Evolutionary conservation across 352 stramenopile genomes (phyloP).

Genomic region (Plasmopara muralis): DNA sequence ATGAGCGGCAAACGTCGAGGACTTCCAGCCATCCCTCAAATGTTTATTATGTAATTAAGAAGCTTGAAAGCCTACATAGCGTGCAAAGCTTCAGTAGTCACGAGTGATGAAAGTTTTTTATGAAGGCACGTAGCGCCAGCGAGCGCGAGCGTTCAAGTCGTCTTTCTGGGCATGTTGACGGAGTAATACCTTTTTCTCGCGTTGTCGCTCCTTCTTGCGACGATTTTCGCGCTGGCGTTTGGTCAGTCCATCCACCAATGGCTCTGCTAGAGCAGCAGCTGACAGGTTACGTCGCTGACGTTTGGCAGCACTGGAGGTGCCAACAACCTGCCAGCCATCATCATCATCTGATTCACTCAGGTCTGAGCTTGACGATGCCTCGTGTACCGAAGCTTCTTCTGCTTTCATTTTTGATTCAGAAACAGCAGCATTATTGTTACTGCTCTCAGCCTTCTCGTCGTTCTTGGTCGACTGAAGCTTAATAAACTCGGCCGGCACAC

Average conservation of each 20-base stretch:
- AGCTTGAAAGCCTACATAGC: conserved; percentile 2
- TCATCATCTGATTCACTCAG: conserved; percentile 39
- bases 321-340: conserved; percentile 71
- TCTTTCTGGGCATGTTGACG: conserved; percentile 61
- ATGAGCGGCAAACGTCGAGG: conserved; percentile 39
- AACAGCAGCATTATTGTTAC: conserved; percentile 3
- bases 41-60: conserved; percentile 59
- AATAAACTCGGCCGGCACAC: conserved; percentile 55
- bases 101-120: conserved; percentile 6
- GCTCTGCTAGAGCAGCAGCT: conserved; percentile 9
- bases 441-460: conserved; percentile 13
- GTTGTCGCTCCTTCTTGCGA: conserved; percentile 71
- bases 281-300: conserved; percentile 13
- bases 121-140: conserved; percentile 64
- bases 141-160: conserved; percentile 57
- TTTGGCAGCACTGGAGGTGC: conserved; percentile 16
- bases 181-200: conserved; percentile 66
- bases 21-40: conserved; percentile 41
- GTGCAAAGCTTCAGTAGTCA: neutral
- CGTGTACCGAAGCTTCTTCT: conserved; percentile 9
- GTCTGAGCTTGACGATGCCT: conserved; percentile 12
- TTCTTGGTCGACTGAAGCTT: conserved; percentile 11
- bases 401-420: conserved; percentile 5
- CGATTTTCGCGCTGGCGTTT: conserved; percentile 76
- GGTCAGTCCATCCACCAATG: conserved; percentile 47